Evolutionary conservation across 805 yeast genomes (phyloP), one percentile per base, ranked within the genome.

Genomic region (Schizosaccharomyces octosporus): DNA sequence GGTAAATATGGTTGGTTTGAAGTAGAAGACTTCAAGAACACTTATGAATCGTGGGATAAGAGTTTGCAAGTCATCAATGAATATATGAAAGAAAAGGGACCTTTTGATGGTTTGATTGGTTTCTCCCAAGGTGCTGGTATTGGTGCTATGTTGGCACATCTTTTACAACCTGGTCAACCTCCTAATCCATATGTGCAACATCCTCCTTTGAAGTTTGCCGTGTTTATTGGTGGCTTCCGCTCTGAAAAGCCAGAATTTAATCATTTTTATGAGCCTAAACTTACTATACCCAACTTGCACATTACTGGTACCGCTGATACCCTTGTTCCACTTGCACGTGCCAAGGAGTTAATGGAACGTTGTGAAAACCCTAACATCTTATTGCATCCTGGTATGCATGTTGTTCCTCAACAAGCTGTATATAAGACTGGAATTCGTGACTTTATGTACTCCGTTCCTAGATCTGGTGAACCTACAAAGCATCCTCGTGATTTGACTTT

Each of bases 401-500:
- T 57, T 57, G 31, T 57, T 24, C 60, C 60, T n/a, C 60, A 57
- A 17, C 60, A 57, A 41, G 60, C 60, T 19, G 15, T 29, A 4
- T 57, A 57, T 15, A 24, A 36, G 31, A 29, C 36, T 21, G 57
- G 36, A 4, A 21, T 51, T n/a, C 57, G 57, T 29, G 57, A 51
- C 36, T 51, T 51, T 17, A 51, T 51, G 36, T 51, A 19, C 36
- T 24, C 36, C 32, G 57, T 29, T 29, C 57, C 57, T 51, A 24
- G 13, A 3, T 19, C 51, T 5, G 32, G 32, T 21, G 57, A 51
- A n/a, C 9, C 36, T 29, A 51, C 57, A 3, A 51, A 51, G 57
- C 57, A 51, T 29, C 60, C 60, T 41, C 63, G 57, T 59, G 55
- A 62, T 19, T 55, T 83, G 7, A 75, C 85, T 3, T 74, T 87